Conservation (phyloP, 1,139 yeast genomes). For the Magnusiomyces fungicola region DNA sequence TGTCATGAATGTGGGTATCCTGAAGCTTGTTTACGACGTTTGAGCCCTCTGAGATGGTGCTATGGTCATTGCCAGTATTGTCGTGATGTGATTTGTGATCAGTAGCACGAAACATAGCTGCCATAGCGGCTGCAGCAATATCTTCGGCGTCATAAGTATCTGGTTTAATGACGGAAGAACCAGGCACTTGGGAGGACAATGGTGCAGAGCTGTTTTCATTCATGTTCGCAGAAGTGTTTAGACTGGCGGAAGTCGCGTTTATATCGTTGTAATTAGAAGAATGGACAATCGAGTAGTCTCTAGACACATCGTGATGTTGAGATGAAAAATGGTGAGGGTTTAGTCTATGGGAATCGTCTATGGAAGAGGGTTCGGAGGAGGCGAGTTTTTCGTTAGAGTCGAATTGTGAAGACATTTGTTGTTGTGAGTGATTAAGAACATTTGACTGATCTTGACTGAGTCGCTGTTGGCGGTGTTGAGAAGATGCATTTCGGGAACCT, state of each 20-base stretch:
- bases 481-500: neutral
- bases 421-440: neutral
- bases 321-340: no score
- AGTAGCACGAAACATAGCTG: neutral
- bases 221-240: neutral
- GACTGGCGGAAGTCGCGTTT: no score
- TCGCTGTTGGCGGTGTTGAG: no score
- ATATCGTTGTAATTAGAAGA: no score
- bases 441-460: no score
- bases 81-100: neutral
- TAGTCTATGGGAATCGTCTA: no score
- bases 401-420: no score
- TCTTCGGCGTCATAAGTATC: neutral
- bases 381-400: no score
- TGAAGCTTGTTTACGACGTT: neutral
- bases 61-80: neutral
- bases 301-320: no score
- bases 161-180: neutral
- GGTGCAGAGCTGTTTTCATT: neutral
- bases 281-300: no score
- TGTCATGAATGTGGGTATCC: neutral
- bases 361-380: no score
- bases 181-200: neutral
- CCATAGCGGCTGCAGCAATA: neutral
- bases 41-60: neutral